Base-by-base conservation (phyloP, 257 asterid species). In the Cinchona pubescens region DNA sequence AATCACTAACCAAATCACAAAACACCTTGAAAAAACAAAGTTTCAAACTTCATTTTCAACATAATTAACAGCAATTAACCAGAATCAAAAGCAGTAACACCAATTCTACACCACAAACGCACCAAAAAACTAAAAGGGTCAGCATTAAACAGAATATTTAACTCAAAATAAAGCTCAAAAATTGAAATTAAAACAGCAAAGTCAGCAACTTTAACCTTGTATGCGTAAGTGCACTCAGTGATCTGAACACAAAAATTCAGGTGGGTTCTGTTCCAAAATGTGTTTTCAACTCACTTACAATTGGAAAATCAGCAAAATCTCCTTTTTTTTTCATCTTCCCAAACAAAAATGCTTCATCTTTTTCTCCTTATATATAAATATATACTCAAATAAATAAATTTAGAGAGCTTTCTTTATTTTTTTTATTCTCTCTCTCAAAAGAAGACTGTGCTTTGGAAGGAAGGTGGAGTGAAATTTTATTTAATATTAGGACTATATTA, bases 261-360 rank as follows among this genome's bases (percentile, higher is more conserved):
- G 73, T 38, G 78, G 49, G 51, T 69, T 65, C 32, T 48, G 79
- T 75, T 42, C 74, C 61, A 75, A 71, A 30, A 43, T 56, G 67
- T 56, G 82, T 63, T 61, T 21, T 73, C 74, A 64, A 77, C 70
- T 76, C 67, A 80, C 73, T 62, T 61, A 51, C 72, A 76, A 87
- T 75, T 88, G 84, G 51, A 73, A 84, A 87, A 91, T 86, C 91
- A 78, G 70, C 68, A 29, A 87, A 86, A 76, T 61, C 69, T 82
- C 77, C 79, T 80, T 64, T 77, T 53, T n/a, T 77, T 73, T 74
- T 76, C 80, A 73, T 77, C 86, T 79, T 58, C 21, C 58, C 73
- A 73, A 73, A 77, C 34, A 60, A 58, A 82, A 80, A 75, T 69
- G 81, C 82, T 75, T 49, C 84, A 6, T 19, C 85, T 79, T 74